Evolutionary conservation across 768 basidiomycete species (phyloP).

Genomic region (Trametes punicea): DNA sequence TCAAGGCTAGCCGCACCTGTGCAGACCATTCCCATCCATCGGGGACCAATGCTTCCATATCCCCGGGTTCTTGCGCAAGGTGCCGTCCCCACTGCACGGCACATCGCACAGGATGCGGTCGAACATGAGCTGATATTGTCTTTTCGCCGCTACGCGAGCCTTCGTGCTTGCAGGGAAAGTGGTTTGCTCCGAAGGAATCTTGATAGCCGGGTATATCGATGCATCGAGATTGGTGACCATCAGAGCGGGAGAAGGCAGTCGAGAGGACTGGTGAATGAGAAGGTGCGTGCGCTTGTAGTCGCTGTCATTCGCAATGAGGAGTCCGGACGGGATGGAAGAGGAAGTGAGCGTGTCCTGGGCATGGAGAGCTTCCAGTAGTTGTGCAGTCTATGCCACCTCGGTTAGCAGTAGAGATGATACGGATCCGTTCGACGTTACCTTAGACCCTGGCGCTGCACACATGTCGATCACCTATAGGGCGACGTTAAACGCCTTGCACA

Average conservation of each 20-base stretch:
- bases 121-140: conserved; percentile 61
- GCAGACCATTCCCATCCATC: conserved; percentile 87
- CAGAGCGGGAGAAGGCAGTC: conserved; percentile 86
- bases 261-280: conserved; percentile 94
- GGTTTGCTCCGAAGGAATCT: conserved; percentile 35
- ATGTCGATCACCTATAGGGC: conserved; percentile 77
- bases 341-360: conserved; percentile 63
- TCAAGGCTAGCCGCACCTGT: conserved; percentile 54
- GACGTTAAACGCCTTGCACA: neutral
- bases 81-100: conserved; percentile 97
- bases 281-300: conserved; percentile 94
- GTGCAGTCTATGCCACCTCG: conserved; percentile 64
- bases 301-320: conserved; percentile 93
- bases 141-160: conserved; percentile 33
- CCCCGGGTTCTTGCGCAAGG: conserved; percentile 87
- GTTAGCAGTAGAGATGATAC: neutral
- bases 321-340: conserved; percentile 71
- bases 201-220: conserved; percentile 73
- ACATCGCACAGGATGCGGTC: conserved; percentile 96
- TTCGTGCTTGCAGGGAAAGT: conserved; percentile 34
- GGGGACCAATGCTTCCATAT: conserved; percentile 95
- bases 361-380: conserved; percentile 93
- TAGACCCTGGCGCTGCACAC: conserved; percentile 98
- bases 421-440: conserved; percentile 44
- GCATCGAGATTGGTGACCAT: conserved; percentile 98